Percentiles rank a stretch among this genome's conserved stretches.
phyloP scores from a whole-genome alignment of 2,329 filamentous ascomycete genomes.

The Aspergillus glaucus region DNA sequence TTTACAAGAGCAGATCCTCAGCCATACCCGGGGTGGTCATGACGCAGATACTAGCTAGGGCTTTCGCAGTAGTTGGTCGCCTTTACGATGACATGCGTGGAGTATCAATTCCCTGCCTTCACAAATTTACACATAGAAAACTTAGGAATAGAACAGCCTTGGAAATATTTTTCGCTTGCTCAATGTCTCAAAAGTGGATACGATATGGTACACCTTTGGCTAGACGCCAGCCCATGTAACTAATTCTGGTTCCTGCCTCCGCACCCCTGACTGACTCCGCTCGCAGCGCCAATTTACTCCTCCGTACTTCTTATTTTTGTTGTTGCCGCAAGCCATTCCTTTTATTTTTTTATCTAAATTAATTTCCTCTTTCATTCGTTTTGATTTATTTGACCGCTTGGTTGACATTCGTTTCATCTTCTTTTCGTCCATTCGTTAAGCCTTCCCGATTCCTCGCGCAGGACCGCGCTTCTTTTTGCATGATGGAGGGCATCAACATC shows the following conservation, averaged over 20 bases:
- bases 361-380: not conserved
- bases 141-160: not conserved
- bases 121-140: not conserved
- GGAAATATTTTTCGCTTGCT: too few relatives aligned
- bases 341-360: not conserved
- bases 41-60: too few relatives aligned
- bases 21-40: too few relatives aligned
- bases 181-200: not conserved
- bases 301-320: too few relatives aligned
- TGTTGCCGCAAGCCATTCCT: not conserved
- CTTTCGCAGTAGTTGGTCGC: too few relatives aligned
- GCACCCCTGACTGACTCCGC: not conserved
- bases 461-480: not conserved
- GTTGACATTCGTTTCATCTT: not conserved
- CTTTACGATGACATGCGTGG: too few relatives aligned
- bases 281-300: not conserved
- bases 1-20: too few relatives aligned
- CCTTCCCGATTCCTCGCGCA: not conserved
- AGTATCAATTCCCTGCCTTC: not conserved
- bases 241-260: not conserved
- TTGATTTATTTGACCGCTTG: not conserved
- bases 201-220: not conserved
- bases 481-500: constrained; percentile 52
- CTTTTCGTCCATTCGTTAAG: not conserved
- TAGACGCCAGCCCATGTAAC: not conserved